Conservation (phyloP, 306 rosid genomes). For the Senna tora region DNA sequence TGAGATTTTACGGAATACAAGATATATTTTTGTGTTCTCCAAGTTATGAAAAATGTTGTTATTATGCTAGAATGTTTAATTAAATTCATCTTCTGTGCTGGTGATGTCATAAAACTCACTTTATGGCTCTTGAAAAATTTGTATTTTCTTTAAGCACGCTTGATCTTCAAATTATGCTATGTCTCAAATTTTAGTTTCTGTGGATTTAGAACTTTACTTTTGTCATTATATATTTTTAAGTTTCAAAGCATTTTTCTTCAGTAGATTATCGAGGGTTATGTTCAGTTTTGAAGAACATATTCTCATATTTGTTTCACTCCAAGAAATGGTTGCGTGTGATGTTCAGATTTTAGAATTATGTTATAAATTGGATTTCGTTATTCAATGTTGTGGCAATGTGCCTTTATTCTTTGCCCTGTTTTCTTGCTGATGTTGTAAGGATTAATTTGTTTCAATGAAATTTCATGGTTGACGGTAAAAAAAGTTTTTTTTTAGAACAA, state of each 20-base stretch:
- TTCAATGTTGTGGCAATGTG: not conserved
- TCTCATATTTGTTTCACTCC: constrained; percentile 1
- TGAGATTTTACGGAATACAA: not conserved
- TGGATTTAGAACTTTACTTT: not conserved
- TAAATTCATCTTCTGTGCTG: not conserved
- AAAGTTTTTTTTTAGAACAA: too few species aligned
- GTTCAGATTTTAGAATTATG: not conserved
- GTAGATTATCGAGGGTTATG: not conserved
- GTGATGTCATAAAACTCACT: not conserved
- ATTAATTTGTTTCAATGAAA: too few species aligned
- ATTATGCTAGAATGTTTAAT: not conserved
- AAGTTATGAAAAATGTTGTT: not conserved
- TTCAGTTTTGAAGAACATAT: constrained; percentile 1
- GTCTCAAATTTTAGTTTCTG: not conserved
- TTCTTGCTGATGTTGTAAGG: too few species aligned
- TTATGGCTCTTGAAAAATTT: not conserved
- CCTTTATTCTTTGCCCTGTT: too few species aligned
- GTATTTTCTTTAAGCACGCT: not conserved
- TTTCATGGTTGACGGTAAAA: too few species aligned
- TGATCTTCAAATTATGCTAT: too few species aligned
- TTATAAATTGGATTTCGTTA: not conserved
- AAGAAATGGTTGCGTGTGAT: not conserved
- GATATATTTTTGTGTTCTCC: not conserved
- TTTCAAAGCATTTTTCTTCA: not conserved
- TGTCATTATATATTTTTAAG: not conserved